Conservation (phyloP, 768 basidiomycete species). For the Serpula lacrymans region DNA sequence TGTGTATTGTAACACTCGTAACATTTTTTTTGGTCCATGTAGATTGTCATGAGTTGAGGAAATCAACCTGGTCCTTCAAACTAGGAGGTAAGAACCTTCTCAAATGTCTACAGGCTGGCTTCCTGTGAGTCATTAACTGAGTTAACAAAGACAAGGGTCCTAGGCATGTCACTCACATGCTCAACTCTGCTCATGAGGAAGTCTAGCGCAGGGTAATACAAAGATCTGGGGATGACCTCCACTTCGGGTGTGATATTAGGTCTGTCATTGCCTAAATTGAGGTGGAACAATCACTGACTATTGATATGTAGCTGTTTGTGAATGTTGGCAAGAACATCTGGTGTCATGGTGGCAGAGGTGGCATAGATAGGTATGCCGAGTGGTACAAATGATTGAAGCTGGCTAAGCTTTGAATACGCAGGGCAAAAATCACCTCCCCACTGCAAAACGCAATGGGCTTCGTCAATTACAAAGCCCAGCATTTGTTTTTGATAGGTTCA, state of each 20-base stretch:
- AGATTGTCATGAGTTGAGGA: constrained; percentile 19
- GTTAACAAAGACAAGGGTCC: no score
- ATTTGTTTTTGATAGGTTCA: constrained; percentile 17
- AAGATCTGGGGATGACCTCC: no score
- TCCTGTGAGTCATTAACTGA: no score
- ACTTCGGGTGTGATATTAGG: constrained; percentile 28
- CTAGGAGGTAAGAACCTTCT: constrained; percentile 6
- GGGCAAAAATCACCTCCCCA: constrained; percentile 35
- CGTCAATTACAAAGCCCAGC: constrained; percentile 30
- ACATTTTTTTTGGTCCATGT: constrained; percentile 14
- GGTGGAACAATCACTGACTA: constrained; percentile 17
- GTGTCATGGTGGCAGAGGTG: constrained; percentile 34
- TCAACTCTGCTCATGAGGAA: no score
- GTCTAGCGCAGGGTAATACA: no score
- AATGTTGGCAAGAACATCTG: constrained; percentile 23
- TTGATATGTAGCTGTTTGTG: constrained; percentile 20
- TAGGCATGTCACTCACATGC: no score
- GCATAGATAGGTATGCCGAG: constrained; percentile 27
- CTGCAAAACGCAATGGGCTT: constrained; percentile 35
- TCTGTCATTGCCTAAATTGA: constrained; percentile 37
- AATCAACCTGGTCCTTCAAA: constrained; percentile 15
- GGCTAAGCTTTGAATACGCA: constrained; percentile 22
- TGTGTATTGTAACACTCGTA: no score
- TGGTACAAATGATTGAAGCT: constrained; percentile 27
- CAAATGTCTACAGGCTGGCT: constrained; percentile 8